Evolutionary conservation across 352 stramenopile species (phyloP).

Genomic region (Phytophthora gonapodyides): DNA sequence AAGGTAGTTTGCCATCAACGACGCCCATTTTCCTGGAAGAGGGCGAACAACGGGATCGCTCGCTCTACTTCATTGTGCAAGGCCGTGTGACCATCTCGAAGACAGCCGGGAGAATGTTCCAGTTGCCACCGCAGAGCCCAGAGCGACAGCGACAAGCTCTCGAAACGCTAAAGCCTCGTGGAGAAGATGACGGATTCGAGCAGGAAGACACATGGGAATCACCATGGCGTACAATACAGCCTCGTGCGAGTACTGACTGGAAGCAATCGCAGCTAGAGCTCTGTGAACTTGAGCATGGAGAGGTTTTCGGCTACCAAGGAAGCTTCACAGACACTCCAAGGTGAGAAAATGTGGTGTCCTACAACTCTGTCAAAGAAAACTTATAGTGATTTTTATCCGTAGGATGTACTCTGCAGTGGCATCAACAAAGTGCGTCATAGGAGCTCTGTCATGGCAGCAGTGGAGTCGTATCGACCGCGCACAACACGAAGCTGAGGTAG

Average conservation of each 20-base stretch:
- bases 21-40: constrained; percentile 44
- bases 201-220: constrained; percentile 23
- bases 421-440: constrained; percentile 28
- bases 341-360: constrained; percentile 12
- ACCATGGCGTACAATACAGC: constrained; percentile 4
- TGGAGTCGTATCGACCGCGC: constrained; percentile 34
- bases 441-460: constrained; percentile 40
- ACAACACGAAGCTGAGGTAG: constrained; percentile 40
- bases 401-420: constrained; percentile 38
- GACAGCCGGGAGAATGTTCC: constrained; percentile 30
- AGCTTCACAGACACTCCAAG: constrained; percentile 22
- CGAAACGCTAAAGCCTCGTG: constrained; percentile 1
- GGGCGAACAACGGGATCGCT: constrained; percentile 12
- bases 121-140: constrained; percentile 13
- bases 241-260: constrained; percentile 21
- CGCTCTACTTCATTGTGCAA: constrained; percentile 41
- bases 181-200: constrained; percentile 5
- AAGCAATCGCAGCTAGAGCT: constrained; percentile 31
- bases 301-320: constrained; percentile 42
- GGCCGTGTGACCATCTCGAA: constrained; percentile 32
- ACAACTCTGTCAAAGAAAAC: background rate
- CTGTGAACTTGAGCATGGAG: constrained; percentile 29
- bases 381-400: background rate
- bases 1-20: constrained; percentile 20
- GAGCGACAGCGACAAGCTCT: constrained; percentile 5